Evolutionary conservation across 129 eudicot species (phyloP), one percentile per base, ranked within the genome.

Genomic region (Sambucus nigra): DNA sequence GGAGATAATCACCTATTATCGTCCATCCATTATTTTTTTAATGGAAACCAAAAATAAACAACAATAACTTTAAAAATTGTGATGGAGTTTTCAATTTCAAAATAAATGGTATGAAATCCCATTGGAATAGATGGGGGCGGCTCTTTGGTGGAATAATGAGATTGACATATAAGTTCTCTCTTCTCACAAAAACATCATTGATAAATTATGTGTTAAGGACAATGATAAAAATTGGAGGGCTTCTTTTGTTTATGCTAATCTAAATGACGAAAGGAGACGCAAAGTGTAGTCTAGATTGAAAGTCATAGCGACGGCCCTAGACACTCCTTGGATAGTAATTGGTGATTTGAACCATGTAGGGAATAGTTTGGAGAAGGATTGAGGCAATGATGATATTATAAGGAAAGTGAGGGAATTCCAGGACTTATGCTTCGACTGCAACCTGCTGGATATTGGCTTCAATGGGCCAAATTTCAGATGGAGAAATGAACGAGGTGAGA

Each of bases 1-100:
- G 28, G 57, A 6, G n/a, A 16, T 52, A 0, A 13, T 25, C 1
- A 23, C 2, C n/a, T 9, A n/a, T 5, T 12, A 52, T 26, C 39
- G 38, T n/a, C 31, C 57, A 1, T 1, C 11, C 0, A 2, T 51
- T 12, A 31, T 51, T 51, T 51, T 51, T 7, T 0, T 51, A 1
- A 51, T 51, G 19, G 39, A 51, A 13, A 51, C 57, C 0, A 51
- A 25, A n/a, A 51, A 51, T 25, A 26, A 51, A 51, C 14, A 13
- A 0, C 11, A 13, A 5, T 22, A 51, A 16, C 4, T 51, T 3
- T 31, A 51, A 0, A 15, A 16, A 3, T 22, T 23, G 3, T 33
- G 21, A 1, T 1, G 23, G 20, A 15, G 1, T 0, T 11, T 6
- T 5, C 16, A 25, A 4, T 1, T 51, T 28, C 1, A 10, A 0